phyloP scores from a whole-genome alignment of 2,329 filamentous ascomycete genomes.

The Claviceps paspali region DNA sequence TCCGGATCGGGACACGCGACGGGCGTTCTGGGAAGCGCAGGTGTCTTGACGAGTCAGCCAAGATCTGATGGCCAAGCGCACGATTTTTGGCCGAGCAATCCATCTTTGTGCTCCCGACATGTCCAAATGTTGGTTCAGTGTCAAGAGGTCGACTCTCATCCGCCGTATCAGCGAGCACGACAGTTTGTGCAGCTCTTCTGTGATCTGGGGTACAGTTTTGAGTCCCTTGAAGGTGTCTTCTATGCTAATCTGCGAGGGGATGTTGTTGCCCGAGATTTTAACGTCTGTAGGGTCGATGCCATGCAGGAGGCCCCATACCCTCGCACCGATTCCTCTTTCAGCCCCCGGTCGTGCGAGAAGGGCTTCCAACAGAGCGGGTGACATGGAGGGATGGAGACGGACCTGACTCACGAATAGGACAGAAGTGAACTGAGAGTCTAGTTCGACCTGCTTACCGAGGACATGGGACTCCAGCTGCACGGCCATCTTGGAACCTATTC shows the following conservation, averaged over 20 bases:
- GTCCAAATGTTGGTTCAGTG: constrained; percentile 26
- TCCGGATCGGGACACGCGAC: constrained; percentile 60
- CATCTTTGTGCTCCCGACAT: constrained; percentile 32
- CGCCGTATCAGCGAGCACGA: constrained; percentile 56
- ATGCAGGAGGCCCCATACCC: constrained; percentile 65
- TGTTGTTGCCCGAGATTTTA: constrained; percentile 46
- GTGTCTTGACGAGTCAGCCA: constrained; percentile 19
- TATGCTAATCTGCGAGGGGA: constrained; percentile 83
- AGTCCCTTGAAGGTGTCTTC: constrained; percentile 79
- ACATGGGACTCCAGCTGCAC: constrained; percentile 39
- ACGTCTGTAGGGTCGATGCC: constrained; percentile 67
- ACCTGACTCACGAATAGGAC: constrained; percentile 50
- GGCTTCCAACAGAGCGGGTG: constrained; percentile 47
- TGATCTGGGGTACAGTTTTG: constrained; percentile 46
- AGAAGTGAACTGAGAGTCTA: constrained; percentile 21
- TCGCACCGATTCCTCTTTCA: constrained; percentile 54
- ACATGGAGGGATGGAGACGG: constrained; percentile 46
- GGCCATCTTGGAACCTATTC: constrained; percentile 59
- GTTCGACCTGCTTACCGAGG: constrained; percentile 16
- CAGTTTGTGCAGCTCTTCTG: constrained; percentile 52
- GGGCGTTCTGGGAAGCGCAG: constrained; percentile 41
- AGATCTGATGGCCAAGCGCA: constrained; percentile 67
- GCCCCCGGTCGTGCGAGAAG: constrained; percentile 56
- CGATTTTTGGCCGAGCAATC: constrained; percentile 66
- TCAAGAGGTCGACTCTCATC: constrained; percentile 63